A percentile compares a stretch with the other conserved stretches of the same genome.
phyloP scores from a whole-genome alignment of 1,139 yeast species.

The Blastobotrys apis region DNA sequence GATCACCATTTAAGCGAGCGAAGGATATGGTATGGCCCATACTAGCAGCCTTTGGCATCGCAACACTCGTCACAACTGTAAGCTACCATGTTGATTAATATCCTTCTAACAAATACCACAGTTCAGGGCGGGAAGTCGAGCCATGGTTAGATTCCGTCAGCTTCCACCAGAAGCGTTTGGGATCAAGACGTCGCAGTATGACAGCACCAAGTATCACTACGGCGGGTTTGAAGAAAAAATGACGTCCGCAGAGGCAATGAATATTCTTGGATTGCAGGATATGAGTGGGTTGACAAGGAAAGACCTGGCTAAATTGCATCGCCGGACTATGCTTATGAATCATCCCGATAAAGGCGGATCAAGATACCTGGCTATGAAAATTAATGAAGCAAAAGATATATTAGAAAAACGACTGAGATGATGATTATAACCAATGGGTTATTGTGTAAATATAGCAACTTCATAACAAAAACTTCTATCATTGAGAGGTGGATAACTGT shows the following conservation, averaged over 20 bases:
- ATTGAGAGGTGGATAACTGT: neutral
- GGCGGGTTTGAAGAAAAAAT: constrained; percentile 37
- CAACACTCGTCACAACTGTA: constrained; percentile 23
- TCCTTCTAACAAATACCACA: too few species aligned
- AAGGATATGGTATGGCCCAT: constrained; percentile 24
- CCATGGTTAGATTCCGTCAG: constrained; percentile 28
- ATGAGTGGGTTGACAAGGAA: constrained; percentile 22
- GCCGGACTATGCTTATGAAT: constrained; percentile 59
- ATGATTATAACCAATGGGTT: neutral
- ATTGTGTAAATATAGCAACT: neutral
- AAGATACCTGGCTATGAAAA: constrained; percentile 62
- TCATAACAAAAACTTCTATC: neutral
- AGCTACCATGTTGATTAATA: too few species aligned
- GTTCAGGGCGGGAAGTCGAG: constrained; percentile 38
- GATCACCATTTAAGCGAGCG: too few species aligned
- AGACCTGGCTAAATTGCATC: constrained; percentile 52
- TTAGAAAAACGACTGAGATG: constrained; percentile 39
- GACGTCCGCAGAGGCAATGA: constrained; percentile 36
- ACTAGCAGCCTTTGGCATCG: constrained; percentile 24
- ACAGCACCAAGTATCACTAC: constrained; percentile 21
- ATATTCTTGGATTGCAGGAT: constrained; percentile 32
- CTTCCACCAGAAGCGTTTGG: constrained; percentile 36
- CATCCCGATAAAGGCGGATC: constrained; percentile 83
- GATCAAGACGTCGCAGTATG: constrained; percentile 18
- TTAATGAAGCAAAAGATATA: constrained; percentile 69